phyloP scores from a whole-genome alignment of 805 yeast genomes.

The Hanseniaspora meyeri region DNA sequence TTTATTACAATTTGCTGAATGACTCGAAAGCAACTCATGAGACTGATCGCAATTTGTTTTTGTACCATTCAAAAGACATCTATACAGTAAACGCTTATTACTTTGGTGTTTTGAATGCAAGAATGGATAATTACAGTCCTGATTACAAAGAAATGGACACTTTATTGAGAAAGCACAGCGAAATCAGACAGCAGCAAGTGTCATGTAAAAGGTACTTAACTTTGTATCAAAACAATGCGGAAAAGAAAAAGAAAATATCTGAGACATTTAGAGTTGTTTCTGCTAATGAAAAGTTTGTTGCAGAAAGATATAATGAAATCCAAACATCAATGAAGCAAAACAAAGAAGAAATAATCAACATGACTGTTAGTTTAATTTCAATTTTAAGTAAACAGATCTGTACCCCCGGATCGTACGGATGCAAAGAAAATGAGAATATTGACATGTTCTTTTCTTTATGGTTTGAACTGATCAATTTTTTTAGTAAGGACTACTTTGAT shows the following conservation, averaged over 20 bases:
- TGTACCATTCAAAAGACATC: neutral
- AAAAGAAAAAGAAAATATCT: neutral
- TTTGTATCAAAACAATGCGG: neutral
- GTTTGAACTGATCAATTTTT: slow-evolving; percentile 8
- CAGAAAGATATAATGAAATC: neutral
- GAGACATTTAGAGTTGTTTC: neutral
- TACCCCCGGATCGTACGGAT: neutral
- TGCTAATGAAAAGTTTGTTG: neutral
- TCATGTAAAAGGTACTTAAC: neutral
- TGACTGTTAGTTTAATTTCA: neutral
- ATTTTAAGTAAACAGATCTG: neutral
- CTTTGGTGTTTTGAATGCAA: neutral
- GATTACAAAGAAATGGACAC: neutral
- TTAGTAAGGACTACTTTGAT: slow-evolving; percentile 4
- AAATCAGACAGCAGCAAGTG: neutral
- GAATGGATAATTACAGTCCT: neutral
- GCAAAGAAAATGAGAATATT: neutral
- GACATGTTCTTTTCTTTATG: slow-evolving; percentile 10
- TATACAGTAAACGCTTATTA: neutral
- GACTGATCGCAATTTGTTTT: neutral
- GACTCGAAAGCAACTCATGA: neutral
- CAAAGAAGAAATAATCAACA: neutral
- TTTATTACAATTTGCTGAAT: neutral
- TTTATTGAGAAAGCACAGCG: neutral
- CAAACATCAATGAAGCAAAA: neutral